Evolutionary conservation across 2,329 filamentous ascomycete species (phyloP).

Genomic region (Scleromitrula shiraiana): DNA sequence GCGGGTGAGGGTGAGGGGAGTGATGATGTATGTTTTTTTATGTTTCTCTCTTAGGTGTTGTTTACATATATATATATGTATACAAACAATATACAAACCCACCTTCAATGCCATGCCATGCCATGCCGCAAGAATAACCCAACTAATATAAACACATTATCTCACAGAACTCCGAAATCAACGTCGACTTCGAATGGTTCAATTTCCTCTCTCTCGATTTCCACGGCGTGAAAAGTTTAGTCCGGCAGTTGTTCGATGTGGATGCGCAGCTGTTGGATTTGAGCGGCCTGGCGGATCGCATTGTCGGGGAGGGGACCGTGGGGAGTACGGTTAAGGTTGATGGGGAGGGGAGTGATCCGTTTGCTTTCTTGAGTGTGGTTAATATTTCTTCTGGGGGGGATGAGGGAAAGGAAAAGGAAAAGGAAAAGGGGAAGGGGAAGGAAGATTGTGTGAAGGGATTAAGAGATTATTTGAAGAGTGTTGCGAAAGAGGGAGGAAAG

Average conservation of each 20-base stretch:
- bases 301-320: slow-evolving; percentile 77
- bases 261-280: slow-evolving; percentile 82
- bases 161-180: no score
- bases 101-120: no score
- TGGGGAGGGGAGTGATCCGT: slow-evolving; percentile 84
- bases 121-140: no score
- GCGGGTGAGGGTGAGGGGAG: no score
- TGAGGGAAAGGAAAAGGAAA: slow-evolving; percentile 60
- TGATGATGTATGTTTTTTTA: slow-evolving; percentile 19
- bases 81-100: no score
- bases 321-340: slow-evolving; percentile 98
- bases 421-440: slow-evolving; percentile 55
- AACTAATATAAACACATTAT: no score
- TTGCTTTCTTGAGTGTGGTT: slow-evolving; percentile 82
- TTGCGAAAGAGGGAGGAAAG: slow-evolving; percentile 36
- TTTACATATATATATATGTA: no score
- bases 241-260: slow-evolving; percentile 87
- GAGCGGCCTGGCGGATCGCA: slow-evolving; percentile 75
- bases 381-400: no score
- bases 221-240: slow-evolving; percentile 82
- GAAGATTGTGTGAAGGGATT: slow-evolving; percentile 62
- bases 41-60: neutral
- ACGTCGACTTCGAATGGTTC: slow-evolving; percentile 99
- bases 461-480: slow-evolving; percentile 58
- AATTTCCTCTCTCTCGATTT: slow-evolving; percentile 91